Base-by-base conservation (phyloP, 2,329 filamentous ascomycete genomes). In the Fusarium napiforme region DNA sequence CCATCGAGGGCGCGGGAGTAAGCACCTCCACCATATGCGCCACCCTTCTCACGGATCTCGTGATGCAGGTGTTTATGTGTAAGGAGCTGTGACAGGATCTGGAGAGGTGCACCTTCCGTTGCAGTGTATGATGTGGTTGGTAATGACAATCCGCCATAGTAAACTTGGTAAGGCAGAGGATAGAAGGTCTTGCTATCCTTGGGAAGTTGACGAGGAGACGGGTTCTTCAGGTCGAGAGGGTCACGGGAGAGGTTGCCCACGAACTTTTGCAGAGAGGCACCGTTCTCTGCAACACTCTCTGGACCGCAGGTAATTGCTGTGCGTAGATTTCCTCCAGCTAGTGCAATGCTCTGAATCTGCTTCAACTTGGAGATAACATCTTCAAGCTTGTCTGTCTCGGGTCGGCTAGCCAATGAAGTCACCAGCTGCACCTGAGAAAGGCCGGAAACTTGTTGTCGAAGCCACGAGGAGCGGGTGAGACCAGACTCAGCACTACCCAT, bases 51-150 rank as follows among this genome's bases (percentile, higher is more conserved):
- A 62, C 96, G 93, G 74, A 99, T 98, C 82, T 98, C 96, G 75
- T 97, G 96, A 80, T 99, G 96, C 34, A 99, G 87, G 79, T 98
- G 93, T 83, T 97, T 98, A 84, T 99, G 96, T 1, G 96, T 98
- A 37, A 99, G 89, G 23, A 99, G 90, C 81, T 98, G 94, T 18
- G 95, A 91, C 28, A 99, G 90, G 45, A 98, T 93, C 77, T 96
- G 94, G 21, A 98, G 90, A 1, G 95, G 89, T 3, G 96, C 94
- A 45, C 93, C 91, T 59, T 93, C 88, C 0, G 91, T 82, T 47
- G 93, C 90, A 7, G 90, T 92, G 82, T 98, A 99, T 0, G 95
- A 93, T 1, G 93, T 92, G 1, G 96, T 97, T 11, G 93, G 91
- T 19, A 97, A 84, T 23, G 94, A 92, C 49, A 96, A 87, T 21